Conservation (phyloP, 495 filamentous ascomycete species). For the Baudoinia panamericana region DNA sequence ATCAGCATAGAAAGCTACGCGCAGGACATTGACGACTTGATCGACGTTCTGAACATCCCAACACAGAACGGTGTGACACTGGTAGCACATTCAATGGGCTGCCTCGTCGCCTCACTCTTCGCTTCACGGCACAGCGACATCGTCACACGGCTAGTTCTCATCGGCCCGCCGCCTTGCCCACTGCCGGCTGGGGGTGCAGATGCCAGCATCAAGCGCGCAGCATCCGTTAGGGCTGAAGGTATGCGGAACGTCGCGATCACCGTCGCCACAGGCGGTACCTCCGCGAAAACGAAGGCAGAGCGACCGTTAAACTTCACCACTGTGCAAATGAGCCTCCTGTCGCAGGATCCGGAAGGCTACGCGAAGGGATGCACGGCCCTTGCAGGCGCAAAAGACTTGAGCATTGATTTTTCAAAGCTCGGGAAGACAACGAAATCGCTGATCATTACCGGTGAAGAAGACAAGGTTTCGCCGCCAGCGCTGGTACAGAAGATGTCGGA, state of each 20-base stretch:
- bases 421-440: constrained; percentile 20
- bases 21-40: constrained; percentile 33
- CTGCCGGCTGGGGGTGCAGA: constrained; percentile 34
- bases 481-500: constrained; percentile 19
- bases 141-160: constrained; percentile 33
- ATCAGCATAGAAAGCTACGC: constrained; percentile 34
- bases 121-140: constrained; percentile 28
- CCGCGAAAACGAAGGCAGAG: constrained; percentile 28
- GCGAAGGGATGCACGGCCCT: constrained; percentile 42
- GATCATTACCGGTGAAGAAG: constrained; percentile 35
- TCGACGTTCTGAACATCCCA: constrained; percentile 13
- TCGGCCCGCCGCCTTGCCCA: constrained; percentile 33
- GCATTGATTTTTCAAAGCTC: constrained; percentile 24
- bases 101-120: constrained; percentile 34
- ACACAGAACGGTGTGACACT: constrained; percentile 23
- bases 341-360: constrained; percentile 41
- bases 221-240: constrained; percentile 33
- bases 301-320: constrained; percentile 32
- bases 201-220: constrained; percentile 32
- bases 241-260: constrained; percentile 33
- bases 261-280: constrained; percentile 34
- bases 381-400: constrained; percentile 27
- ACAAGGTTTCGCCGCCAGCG: constrained; percentile 29
- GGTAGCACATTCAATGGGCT: constrained; percentile 37
- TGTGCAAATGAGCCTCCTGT: constrained; percentile 31